Conservation (phyloP, 2,329 filamentous ascomycete species). For the Penicillium sp. region DNA sequence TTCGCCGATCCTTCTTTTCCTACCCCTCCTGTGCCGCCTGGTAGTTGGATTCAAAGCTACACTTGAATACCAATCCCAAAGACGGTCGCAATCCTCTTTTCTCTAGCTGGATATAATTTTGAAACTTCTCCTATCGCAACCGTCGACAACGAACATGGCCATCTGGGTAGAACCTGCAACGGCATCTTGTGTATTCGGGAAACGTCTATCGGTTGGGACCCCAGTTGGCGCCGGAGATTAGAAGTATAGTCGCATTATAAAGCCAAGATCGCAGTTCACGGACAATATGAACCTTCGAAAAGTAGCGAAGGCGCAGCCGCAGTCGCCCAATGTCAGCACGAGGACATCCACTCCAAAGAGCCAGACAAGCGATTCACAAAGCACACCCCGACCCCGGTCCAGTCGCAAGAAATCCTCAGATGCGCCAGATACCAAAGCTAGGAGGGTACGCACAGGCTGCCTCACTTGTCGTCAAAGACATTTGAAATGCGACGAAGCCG, state of each 20-base stretch:
- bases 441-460: slow-evolving; percentile 84
- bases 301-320: slow-evolving; percentile 15
- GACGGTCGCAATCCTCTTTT: background rate
- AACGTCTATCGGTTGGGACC: slow-evolving; percentile 10
- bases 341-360: slow-evolving; percentile 18
- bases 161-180: slow-evolving; percentile 17
- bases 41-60: background rate
- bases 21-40: slow-evolving; percentile 12
- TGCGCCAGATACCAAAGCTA: slow-evolving; percentile 60
- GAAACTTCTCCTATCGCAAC: background rate
- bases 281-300: slow-evolving; percentile 23
- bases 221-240: slow-evolving; percentile 23
- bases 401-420: slow-evolving; percentile 27
- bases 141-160: slow-evolving; percentile 23
- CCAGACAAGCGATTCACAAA: slow-evolving; percentile 20
- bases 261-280: background rate
- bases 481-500: slow-evolving; percentile 82
- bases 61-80: background rate
- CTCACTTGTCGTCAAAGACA: slow-evolving; percentile 86
- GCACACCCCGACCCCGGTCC: slow-evolving; percentile 14
- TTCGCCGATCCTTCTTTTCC: slow-evolving; percentile 3
- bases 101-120: background rate
- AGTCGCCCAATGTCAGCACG: slow-evolving; percentile 10
- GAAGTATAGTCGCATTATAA: background rate
- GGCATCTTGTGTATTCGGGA: slow-evolving; percentile 20